Evolutionary conservation across 495 filamentous ascomycete species (phyloP), one percentile per base, ranked within the genome.

Genomic region (Tuber indicum): DNA sequence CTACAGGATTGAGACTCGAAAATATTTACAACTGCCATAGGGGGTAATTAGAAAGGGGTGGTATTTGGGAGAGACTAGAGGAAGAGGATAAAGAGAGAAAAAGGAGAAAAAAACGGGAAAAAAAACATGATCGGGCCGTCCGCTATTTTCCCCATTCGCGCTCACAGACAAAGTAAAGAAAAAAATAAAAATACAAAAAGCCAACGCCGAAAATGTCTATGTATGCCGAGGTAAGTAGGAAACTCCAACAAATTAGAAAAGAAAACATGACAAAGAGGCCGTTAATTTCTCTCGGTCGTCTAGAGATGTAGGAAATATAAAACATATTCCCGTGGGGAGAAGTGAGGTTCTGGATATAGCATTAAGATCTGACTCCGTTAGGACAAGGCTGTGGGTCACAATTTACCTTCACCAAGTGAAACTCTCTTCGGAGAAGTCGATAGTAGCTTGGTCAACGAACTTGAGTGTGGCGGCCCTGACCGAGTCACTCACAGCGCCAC

Each of bases 401-500:
- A 66, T 26, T 76, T 44, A 76, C 78, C 45, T 79, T 52, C 76
- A 98, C 94, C 94, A 98, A 3, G 92, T 92, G 85, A 97, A 97
- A 74, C 89, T 90, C 85, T 98, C 94, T 85, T 98, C 93, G 49
- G 93, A 86, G 80, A 94, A 94, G 81, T 96, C 93, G 32, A 98
- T 86, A 74, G 90, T 90, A 49, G 87, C 87, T 66, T 82, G 75
- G 70, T 87, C 86, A 82, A 95, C 90, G 79, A 90, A 86, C 76
- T 86, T 88, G 70, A 94, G 87, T 70, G 92, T 90, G 21, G 93
- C 91, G 21, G 87, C 86, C 72, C 96, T 86, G 9, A 97, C 92
- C 82, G 96, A 93, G 83, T 98, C 95, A 41, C 90, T 91, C 79
- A 98, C 84, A 39, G 89, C 86, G 12, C 95, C 95, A 23, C 93